Conservation (phyloP, 768 basidiomycete species). For the Naganishia randhawae region DNA sequence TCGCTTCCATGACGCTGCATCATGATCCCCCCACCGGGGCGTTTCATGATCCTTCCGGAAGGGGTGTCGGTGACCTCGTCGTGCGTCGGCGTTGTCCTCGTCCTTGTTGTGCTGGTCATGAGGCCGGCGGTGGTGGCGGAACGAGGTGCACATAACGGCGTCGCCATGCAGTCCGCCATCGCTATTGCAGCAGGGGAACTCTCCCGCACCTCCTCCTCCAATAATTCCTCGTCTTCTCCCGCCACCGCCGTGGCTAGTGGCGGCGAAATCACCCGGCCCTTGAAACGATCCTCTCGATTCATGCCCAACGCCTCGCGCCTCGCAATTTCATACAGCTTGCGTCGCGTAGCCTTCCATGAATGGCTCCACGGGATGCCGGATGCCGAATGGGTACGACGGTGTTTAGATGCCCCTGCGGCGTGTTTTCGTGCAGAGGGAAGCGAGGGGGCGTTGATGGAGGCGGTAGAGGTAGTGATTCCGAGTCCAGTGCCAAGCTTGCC, state of each 20-base stretch:
- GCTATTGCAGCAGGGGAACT: no score
- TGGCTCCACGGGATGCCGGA: constrained; percentile 37
- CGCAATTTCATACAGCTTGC: constrained; percentile 42
- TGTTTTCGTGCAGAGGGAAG: constrained; percentile 6
- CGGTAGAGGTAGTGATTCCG: not conserved
- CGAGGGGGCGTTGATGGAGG: constrained; percentile 15
- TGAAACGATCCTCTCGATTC: constrained; percentile 39
- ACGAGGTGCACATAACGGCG: constrained; percentile 14
- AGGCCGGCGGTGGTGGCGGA: not conserved
- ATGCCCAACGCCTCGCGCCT: constrained; percentile 38
- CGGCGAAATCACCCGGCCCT: constrained; percentile 32
- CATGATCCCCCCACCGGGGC: constrained; percentile 13
- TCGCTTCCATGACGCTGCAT: constrained; percentile 26
- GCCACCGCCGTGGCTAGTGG: not conserved
- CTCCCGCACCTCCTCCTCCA: no score
- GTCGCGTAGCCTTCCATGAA: constrained; percentile 41
- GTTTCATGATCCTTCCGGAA: constrained; percentile 30
- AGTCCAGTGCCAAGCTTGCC: not conserved
- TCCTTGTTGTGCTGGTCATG: not conserved
- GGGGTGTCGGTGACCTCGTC: constrained; percentile 5
- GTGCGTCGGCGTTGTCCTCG: not conserved
- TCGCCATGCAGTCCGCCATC: not conserved
- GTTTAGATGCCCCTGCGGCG: not conserved
- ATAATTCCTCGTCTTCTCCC: not conserved
- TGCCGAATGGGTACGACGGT: constrained; percentile 23